A percentile compares a stretch with the other conserved stretches of the same genome.
These are phyloP conservation scores for Eimeria brunetti DNA, from an alignment of 169 alveolate species.

Conservation along the genomic window DNA sequence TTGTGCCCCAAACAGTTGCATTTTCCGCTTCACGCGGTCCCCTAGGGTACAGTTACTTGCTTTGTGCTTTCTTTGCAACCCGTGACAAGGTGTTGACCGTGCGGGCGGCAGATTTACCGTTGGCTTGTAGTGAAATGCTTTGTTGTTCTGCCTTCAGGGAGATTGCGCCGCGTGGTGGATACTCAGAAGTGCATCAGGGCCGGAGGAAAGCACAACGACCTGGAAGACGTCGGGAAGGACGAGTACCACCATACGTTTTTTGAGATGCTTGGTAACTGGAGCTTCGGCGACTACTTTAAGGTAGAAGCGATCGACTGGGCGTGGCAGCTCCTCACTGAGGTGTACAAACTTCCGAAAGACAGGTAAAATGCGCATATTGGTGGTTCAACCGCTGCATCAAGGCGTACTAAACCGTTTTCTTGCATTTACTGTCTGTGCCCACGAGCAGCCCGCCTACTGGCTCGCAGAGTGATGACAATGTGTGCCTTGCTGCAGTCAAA, in stretches of 20 bases:
- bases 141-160: constrained; percentile 5
- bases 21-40: neutral
- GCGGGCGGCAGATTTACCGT: neutral
- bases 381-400: neutral
- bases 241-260: constrained; percentile 97
- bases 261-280: constrained; percentile 98
- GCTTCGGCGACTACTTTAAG: constrained; percentile 97
- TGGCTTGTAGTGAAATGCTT: neutral
- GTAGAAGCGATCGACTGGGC: constrained; percentile 96
- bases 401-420: neutral
- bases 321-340: constrained; percentile 94
- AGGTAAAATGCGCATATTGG: constrained; percentile 62
- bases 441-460: neutral
- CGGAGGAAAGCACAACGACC: constrained; percentile 91
- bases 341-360: constrained; percentile 88
- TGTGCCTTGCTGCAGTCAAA: neutral
- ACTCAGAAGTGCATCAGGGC: constrained; percentile 98
- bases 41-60: neutral
- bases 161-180: constrained; percentile 93
- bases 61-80: neutral
- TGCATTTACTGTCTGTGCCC: neutral
- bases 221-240: constrained; percentile 97
- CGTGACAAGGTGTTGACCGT: neutral
- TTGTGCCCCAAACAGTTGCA: neutral
- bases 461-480: neutral